phyloP scores from a whole-genome alignment of 805 yeast genomes.

The Candida gorgasii region DNA sequence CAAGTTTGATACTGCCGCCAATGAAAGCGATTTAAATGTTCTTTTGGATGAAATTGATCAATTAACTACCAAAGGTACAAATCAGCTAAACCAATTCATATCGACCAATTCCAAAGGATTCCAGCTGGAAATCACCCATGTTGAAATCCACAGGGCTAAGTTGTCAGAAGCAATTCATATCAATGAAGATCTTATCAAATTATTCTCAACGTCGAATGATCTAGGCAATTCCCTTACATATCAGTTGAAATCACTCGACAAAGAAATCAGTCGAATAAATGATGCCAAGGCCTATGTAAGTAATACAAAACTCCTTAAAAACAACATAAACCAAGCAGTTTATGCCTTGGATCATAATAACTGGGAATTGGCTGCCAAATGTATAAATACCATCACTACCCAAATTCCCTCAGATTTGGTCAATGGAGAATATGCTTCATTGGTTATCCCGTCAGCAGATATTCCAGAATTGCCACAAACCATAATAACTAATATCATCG shows the following conservation, averaged over 20 bases:
- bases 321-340: constrained; percentile 62
- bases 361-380: constrained; percentile 77
- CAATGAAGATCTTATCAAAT: constrained; percentile 55
- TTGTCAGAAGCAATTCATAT: constrained; percentile 59
- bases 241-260: constrained; percentile 67
- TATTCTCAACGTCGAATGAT: constrained; percentile 60
- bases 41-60: constrained; percentile 30
- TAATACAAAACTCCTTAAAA: constrained; percentile 64
- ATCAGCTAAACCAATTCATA: constrained; percentile 26
- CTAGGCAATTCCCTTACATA: constrained; percentile 68
- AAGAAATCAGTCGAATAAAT: constrained; percentile 65
- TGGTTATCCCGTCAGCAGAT: constrained; percentile 82
- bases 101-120: constrained; percentile 28
- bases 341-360: constrained; percentile 67
- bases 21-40: constrained; percentile 29
- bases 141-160: constrained; percentile 64
- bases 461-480: constrained; percentile 75
- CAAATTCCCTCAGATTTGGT: constrained; percentile 55
- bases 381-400: constrained; percentile 46
- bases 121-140: constrained; percentile 40
- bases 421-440: constrained; percentile 69
- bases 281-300: constrained; percentile 64
- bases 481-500: constrained; percentile 58
- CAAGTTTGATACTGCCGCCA: constrained; percentile 18
- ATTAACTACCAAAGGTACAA: constrained; percentile 24